These are phyloP conservation scores for Picochlorum sp. DNA, from an alignment of 139 green algal species.

Conservation along the genomic window DNA sequence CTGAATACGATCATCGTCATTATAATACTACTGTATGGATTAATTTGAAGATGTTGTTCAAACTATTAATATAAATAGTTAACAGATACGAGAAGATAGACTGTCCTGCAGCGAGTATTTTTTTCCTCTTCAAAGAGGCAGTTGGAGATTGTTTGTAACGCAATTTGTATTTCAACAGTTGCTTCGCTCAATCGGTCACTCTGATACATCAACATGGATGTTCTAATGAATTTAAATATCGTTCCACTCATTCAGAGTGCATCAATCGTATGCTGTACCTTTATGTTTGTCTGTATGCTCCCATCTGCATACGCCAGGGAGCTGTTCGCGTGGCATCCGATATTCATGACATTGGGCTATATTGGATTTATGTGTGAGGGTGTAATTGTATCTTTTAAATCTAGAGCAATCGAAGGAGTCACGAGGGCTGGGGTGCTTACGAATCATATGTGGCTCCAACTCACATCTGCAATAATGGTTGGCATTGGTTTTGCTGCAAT, in stretches of 20 bases:
- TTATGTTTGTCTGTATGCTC: conserved; percentile 7
- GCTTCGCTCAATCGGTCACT: neutral
- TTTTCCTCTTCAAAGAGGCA: too few relatives aligned
- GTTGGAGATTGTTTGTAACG: too few relatives aligned
- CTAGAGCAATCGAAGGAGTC: conserved; percentile 1
- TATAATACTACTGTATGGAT: too few relatives aligned
- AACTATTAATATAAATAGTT: too few relatives aligned
- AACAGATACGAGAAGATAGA: too few relatives aligned
- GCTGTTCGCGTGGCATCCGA: conserved; percentile 20
- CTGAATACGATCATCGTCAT: too few relatives aligned
- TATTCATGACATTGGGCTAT: conserved; percentile 19
- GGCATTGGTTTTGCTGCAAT: conserved; percentile 40
- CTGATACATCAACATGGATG: neutral
- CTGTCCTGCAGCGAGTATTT: too few relatives aligned
- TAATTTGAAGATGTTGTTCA: too few relatives aligned
- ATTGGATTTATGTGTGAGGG: conserved; percentile 30
- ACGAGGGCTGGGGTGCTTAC: conserved; percentile 6
- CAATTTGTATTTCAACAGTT: neutral
- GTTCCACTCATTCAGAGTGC: neutral
- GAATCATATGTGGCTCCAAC: conserved; percentile 24
- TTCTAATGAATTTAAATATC: neutral
- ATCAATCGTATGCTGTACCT: neutral
- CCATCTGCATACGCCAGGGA: conserved; percentile 3
- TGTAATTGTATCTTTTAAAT: conserved; percentile 4
- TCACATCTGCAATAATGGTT: conserved; percentile 15